These are phyloP conservation scores for Psilocybe azurescens DNA, from an alignment of 768 basidiomycete species.

Conservation along the genomic window DNA sequence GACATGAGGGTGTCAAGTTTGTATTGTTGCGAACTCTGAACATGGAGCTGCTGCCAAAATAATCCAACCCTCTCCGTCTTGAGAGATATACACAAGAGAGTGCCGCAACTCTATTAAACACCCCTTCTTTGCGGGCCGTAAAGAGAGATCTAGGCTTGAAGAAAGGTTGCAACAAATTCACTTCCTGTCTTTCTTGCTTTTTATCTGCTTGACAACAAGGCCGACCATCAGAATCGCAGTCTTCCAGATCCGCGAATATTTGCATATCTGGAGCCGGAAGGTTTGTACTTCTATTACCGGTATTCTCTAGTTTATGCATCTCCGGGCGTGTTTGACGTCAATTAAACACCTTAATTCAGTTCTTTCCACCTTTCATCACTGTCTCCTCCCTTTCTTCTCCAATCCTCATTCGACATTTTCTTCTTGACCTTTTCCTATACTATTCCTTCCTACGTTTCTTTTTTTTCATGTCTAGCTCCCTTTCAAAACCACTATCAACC, in stretches of 20 bases:
- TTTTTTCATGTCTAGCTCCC: constrained; percentile 32
- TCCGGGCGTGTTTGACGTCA: constrained; percentile 46
- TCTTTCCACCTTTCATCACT: constrained; percentile 38
- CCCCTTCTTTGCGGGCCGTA: background rate
- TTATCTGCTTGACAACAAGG: constrained; percentile 42
- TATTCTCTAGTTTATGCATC: constrained; percentile 36
- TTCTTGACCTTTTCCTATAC: constrained; percentile 39
- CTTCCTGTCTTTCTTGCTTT: constrained; percentile 35
- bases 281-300: constrained; percentile 27
- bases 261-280: constrained; percentile 29
- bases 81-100: background rate
- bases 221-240: constrained; percentile 38
- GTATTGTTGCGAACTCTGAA: background rate
- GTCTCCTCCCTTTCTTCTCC: constrained; percentile 31
- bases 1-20: background rate
- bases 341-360: constrained; percentile 48
- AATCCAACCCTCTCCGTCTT: background rate
- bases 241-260: constrained; percentile 49
- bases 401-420: constrained; percentile 31
- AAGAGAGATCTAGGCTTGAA: background rate
- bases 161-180: constrained; percentile 29
- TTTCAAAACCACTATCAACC: constrained; percentile 28
- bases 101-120: background rate
- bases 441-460: constrained; percentile 32
- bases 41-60: background rate